Evolutionary conservation across 805 yeast species (phyloP), one percentile per base, ranked within the genome.

Genomic region (Monosporozyma siamensis): DNA sequence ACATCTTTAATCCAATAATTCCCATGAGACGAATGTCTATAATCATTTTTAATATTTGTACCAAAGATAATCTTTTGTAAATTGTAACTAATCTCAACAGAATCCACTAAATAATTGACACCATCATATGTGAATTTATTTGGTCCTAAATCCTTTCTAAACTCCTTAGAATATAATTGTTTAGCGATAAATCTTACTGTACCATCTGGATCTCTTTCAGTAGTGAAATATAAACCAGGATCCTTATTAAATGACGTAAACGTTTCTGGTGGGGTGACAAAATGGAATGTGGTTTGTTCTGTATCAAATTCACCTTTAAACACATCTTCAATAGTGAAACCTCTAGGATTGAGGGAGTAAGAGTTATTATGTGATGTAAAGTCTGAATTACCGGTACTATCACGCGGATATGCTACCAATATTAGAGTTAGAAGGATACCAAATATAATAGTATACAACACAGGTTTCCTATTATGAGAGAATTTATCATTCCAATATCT

Each of bases 1-100:
- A 77, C 55, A 46, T 83, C 79, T 41, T 74, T 68, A 2, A 84
- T 38, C 81, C 85, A 86, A 61, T 75, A 82, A 18, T 63, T 51
- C 0, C 80, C 80, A 34, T 60, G 63, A 0, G 78, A 64, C 0
- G 95, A 85, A 56, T 86, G 87, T 49, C 95, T 71, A 72, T 79
- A 86, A 52, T 78, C 74, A 24, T 56, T 53, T 11, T 59, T 55
- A 10, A 47, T 43, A 43, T 84, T 73, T 0, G 92, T 70, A 4
- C 63, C 62, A 2, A 87, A 57, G 10, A 90, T 57, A 1, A 78
- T 81, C 51, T 65, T 70, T 18, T 70, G 61, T 15, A 72, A 58
- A 8, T 68, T 56, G 31, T 68, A 64, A 49, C 73, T 76, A 6
- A 80, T 62, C 4, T 69, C 62, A 10, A 70, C 54, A 0, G 64